Evolutionary conservation across 2,329 filamentous ascomycete species (phyloP).

Genomic region (Colletotrichum eleusines): DNA sequence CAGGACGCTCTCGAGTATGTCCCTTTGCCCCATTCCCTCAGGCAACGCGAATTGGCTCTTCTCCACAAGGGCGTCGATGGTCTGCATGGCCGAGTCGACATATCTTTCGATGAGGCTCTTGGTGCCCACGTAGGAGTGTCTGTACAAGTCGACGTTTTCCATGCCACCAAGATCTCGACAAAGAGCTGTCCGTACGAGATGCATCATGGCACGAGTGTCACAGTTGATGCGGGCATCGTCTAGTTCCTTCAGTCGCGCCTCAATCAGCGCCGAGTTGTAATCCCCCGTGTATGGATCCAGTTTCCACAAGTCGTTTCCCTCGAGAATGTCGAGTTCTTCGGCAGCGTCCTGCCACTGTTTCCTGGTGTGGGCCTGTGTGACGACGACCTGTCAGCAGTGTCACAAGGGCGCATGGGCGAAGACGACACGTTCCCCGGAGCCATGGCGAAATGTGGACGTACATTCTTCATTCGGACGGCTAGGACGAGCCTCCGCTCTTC

Average conservation of each 20-base stretch:
- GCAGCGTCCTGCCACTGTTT: constrained; percentile 83
- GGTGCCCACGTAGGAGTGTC: constrained; percentile 86
- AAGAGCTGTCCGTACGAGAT: constrained; percentile 82
- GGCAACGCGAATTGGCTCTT: constrained; percentile 61
- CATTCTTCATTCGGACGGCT: constrained; percentile 73
- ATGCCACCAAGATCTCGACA: constrained; percentile 87
- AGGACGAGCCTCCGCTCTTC: constrained; percentile 74
- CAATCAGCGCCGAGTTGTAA: constrained; percentile 78
- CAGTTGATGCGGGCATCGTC: constrained; percentile 78
- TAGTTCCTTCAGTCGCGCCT: constrained; percentile 77
- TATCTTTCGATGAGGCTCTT: constrained; percentile 90
- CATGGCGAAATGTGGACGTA: constrained; percentile 54
- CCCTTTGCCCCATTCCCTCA: constrained; percentile 68
- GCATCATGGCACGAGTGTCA: constrained; percentile 82
- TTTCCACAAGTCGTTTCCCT: constrained; percentile 88
- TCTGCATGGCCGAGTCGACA: constrained; percentile 81
- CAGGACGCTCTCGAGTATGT: constrained; percentile 75
- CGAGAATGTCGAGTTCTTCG: constrained; percentile 80
- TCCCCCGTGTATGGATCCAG: constrained; percentile 69
- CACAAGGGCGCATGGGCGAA: not conserved
- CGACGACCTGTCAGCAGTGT: not conserved
- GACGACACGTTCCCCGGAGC: not conserved
- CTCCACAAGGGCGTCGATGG: constrained; percentile 79
- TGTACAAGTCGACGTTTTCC: constrained; percentile 85
- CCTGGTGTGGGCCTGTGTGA: constrained; percentile 72